These are phyloP conservation scores for Hysterium pulicare DNA, from an alignment of 2,329 filamentous ascomycete species.

Conservation along the genomic window DNA sequence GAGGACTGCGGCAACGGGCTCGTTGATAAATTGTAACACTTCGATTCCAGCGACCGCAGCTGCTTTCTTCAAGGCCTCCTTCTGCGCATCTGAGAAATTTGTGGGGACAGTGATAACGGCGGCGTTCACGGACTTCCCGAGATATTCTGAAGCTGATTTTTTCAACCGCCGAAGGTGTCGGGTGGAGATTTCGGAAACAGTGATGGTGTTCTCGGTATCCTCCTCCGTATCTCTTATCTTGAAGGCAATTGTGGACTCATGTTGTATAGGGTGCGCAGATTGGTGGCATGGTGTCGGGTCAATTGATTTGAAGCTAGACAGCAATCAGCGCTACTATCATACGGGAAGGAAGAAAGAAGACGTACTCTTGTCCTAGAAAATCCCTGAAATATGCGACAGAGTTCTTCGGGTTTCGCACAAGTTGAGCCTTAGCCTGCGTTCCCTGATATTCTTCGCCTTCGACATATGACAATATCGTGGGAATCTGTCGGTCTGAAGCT, in stretches of 20 bases:
- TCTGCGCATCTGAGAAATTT: conserved; percentile 86
- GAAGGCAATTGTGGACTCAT: conserved; percentile 72
- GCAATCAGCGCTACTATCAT: conserved; percentile 14
- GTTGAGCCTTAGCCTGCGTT: conserved; percentile 88
- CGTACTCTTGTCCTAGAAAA: conserved; percentile 88
- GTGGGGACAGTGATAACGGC: conserved; percentile 92
- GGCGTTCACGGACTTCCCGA: conserved; percentile 91
- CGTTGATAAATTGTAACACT: conserved; percentile 86
- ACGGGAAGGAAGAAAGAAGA: conserved; percentile 8
- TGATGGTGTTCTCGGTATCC: conserved; percentile 60
- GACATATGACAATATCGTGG: conserved; percentile 89
- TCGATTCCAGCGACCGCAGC: conserved; percentile 80
- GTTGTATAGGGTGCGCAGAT: conserved; percentile 82
- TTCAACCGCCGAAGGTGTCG: conserved; percentile 81
- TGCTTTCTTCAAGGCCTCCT: conserved; percentile 71
- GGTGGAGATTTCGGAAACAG: conserved; percentile 76
- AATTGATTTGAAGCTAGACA: conserved; percentile 77
- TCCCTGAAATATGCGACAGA: conserved; percentile 96
- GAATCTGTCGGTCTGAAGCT: conserved; percentile 84
- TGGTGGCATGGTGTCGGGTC: conserved; percentile 93
- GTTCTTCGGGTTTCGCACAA: conserved; percentile 88
- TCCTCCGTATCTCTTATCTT: conserved; percentile 70
- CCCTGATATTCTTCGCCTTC: conserved; percentile 96
- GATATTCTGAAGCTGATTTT: conserved; percentile 81
- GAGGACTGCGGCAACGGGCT: conserved; percentile 83